Conservation (phyloP, 495 filamentous ascomycete genomes). For the Evernia prunastri region DNA sequence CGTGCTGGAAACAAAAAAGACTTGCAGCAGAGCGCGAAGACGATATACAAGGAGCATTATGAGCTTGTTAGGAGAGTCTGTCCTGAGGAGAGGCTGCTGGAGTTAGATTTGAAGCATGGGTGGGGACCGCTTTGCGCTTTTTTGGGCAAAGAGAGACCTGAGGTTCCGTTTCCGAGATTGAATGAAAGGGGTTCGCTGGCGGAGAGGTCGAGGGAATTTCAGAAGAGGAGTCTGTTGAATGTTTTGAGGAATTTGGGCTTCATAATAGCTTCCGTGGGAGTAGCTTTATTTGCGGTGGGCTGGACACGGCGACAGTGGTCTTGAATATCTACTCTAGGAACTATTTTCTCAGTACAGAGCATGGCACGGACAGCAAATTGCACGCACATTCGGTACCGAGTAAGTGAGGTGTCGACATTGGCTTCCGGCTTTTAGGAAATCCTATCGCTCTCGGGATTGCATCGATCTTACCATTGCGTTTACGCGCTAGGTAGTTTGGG, state of each 20-base stretch:
- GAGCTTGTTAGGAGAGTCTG: slow-evolving; percentile 36
- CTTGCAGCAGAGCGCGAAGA: slow-evolving; percentile 20
- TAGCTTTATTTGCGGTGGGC: neutral
- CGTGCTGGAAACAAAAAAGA: slow-evolving; percentile 11
- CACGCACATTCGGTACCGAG: too few relatives aligned
- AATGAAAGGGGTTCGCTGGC: slow-evolving; percentile 28
- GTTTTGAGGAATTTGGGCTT: slow-evolving; percentile 1
- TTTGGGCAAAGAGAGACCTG: slow-evolving; percentile 40
- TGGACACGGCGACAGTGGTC: neutral
- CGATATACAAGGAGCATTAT: slow-evolving; percentile 30
- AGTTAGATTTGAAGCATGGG: slow-evolving; percentile 42
- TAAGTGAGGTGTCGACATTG: too few relatives aligned
- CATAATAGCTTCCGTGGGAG: neutral
- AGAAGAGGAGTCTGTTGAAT: neutral
- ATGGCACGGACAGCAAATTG: too few relatives aligned
- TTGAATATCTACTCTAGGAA: neutral
- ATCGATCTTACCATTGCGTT: too few relatives aligned
- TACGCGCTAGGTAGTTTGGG: too few relatives aligned
- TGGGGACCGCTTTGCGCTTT: slow-evolving; percentile 48
- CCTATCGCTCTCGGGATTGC: too few relatives aligned
- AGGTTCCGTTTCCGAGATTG: slow-evolving; percentile 37
- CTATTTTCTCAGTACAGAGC: too few relatives aligned
- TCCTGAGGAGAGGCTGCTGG: slow-evolving; percentile 39
- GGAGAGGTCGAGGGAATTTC: slow-evolving; percentile 9
- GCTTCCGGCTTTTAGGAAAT: too few relatives aligned